These are phyloP conservation scores for Botryobasidium botryosum DNA, from an alignment of 768 basidiomycete species.

Conservation along the genomic window DNA sequence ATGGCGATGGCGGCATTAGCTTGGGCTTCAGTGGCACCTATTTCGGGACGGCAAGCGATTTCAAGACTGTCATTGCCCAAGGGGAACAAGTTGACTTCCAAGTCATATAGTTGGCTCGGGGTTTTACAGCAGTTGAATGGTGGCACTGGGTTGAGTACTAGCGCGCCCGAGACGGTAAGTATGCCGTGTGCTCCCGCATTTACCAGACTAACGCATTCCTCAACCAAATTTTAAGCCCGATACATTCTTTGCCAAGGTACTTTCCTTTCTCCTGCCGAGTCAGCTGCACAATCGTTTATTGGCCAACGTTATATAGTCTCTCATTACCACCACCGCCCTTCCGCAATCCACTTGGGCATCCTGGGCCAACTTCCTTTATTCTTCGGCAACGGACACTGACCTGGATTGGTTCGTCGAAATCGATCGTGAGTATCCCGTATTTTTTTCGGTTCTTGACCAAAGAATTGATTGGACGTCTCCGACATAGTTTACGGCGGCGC, in stretches of 20 bases:
- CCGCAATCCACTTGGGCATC: constrained; percentile 4
- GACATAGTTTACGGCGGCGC: constrained; percentile 21
- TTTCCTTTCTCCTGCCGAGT: background rate
- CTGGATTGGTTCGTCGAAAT: too few species aligned
- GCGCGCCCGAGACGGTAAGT: constrained; percentile 9
- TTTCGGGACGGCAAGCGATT: constrained; percentile 11
- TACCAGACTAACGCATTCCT: background rate
- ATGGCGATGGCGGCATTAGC: background rate
- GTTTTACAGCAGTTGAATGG: constrained; percentile 6
- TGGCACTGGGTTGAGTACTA: too few species aligned
- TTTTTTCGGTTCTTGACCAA: background rate
- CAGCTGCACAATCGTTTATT: background rate
- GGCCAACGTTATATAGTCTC: constrained; percentile 4
- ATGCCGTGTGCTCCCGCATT: constrained; percentile 8
- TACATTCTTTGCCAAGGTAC: constrained; percentile 15
- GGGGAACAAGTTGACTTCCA: constrained; percentile 1
- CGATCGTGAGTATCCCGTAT: background rate
- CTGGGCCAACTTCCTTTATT: background rate
- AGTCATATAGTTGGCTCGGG: constrained; percentile 9
- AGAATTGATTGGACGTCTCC: background rate
- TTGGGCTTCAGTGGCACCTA: constrained; percentile 11
- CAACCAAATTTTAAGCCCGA: background rate
- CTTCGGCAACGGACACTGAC: background rate
- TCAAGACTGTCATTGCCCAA: constrained; percentile 6
- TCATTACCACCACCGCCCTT: constrained; percentile 3